Evolutionary conservation across 768 basidiomycete species (phyloP).

Genomic region (Candolleomyces efflorescens): DNA sequence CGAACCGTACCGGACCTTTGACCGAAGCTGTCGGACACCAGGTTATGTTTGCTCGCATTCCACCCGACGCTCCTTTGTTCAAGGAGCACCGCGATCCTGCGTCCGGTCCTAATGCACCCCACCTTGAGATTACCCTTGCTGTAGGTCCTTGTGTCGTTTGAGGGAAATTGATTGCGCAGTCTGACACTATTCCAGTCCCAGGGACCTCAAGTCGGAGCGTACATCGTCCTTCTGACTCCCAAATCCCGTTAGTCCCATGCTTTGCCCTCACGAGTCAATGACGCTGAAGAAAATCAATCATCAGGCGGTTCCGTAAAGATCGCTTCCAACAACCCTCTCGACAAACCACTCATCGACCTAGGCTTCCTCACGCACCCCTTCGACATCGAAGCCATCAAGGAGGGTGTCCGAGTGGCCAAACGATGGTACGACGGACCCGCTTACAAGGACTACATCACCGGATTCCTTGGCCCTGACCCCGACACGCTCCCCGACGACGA

Average conservation of each 20-base stretch:
- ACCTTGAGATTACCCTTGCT: conserved; percentile 11
- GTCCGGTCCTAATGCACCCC: conserved; percentile 13
- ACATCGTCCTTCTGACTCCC: neutral
- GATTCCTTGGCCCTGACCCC: neutral
- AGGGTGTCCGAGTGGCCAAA: conserved; percentile 1
- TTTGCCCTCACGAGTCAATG: neutral
- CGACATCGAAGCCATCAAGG: conserved; percentile 1
- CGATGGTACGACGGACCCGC: too few relatives aligned
- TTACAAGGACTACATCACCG: conserved; percentile 2
- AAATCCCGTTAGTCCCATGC: neutral
- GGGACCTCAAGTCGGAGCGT: neutral
- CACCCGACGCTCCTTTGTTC: conserved; percentile 4
- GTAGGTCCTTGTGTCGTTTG: neutral
- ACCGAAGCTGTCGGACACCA: conserved; percentile 18
- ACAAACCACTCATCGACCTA: conserved; percentile 6
- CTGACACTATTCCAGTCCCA: too few relatives aligned
- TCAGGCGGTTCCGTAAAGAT: conserved; percentile 9
- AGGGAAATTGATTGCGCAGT: too few relatives aligned
- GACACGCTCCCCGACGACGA: neutral
- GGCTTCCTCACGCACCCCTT: conserved; percentile 4
- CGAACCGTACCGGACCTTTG: conserved; percentile 19
- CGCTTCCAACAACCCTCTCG: conserved; percentile 4
- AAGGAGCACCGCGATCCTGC: conserved; percentile 8
- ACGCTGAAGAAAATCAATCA: conserved; percentile 11
- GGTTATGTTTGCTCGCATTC: conserved; percentile 11